Conservation (phyloP, 1,284 basidiomycete species). For the Trichosporon sp. region DNA sequence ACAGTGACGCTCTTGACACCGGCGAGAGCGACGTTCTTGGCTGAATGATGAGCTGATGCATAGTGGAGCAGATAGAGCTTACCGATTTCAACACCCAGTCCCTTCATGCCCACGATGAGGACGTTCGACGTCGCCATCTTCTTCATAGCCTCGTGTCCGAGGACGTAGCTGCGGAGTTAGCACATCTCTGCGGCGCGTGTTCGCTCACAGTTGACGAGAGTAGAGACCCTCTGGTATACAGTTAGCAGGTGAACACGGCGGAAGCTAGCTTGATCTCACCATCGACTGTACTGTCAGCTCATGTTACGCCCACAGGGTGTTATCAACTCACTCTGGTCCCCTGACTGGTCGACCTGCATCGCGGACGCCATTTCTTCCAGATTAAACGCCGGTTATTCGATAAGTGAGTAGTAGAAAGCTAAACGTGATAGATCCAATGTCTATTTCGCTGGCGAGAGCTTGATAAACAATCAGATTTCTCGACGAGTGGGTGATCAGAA, state of each 20-base stretch:
- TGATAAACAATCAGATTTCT: neutral
- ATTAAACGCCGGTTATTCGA: neutral
- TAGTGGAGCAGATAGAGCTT: constrained; percentile 22
- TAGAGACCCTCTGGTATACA: constrained; percentile 68
- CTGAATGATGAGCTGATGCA: constrained; percentile 52
- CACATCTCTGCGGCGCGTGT: constrained; percentile 16
- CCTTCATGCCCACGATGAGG: constrained; percentile 86
- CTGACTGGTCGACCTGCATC: constrained; percentile 43
- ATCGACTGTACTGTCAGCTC: constrained; percentile 29
- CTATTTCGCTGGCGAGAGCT: neutral
- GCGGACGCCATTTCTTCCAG: constrained; percentile 35
- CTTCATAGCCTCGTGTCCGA: constrained; percentile 99
- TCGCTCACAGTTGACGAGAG: constrained; percentile 85
- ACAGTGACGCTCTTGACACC: constrained; percentile 98
- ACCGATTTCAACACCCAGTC: constrained; percentile 96
- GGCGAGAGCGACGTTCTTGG: constrained; percentile 92
- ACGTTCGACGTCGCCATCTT: constrained; percentile 97
- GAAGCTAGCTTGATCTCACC: constrained; percentile 23
- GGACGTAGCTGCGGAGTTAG: constrained; percentile 66
- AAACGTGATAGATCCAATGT: neutral
- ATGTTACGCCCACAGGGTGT: neutral
- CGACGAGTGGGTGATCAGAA: neutral
- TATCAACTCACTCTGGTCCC: constrained; percentile 37
- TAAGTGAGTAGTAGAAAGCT: neutral
- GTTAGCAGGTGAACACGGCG: neutral